These are phyloP conservation scores for Tetradesmus lagerheimii DNA, from an alignment of 139 green algal species.

Conservation along the genomic window DNA sequence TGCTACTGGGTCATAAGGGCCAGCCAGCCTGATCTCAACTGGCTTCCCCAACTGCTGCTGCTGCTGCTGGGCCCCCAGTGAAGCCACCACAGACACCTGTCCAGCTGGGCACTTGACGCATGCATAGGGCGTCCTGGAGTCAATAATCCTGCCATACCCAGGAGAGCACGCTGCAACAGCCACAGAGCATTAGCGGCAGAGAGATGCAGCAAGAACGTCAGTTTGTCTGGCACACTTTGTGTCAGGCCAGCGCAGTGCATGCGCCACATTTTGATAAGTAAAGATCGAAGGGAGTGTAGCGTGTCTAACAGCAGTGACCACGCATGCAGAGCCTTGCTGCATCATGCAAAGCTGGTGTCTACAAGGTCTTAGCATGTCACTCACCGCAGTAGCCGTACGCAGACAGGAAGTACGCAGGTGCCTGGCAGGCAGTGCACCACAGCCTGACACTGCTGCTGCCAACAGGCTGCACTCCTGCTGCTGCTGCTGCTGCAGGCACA, in stretches of 20 bases:
- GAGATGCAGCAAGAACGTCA: too few species aligned
- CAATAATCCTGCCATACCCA: constrained; percentile 15
- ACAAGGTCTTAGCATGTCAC: background rate
- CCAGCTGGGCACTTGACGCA: constrained; percentile 16
- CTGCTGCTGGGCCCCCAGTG: background rate
- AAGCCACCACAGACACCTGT: background rate
- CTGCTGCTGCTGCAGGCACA: constrained; percentile 11
- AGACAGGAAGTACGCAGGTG: constrained; percentile 19
- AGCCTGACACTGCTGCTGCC: background rate
- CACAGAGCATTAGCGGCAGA: background rate
- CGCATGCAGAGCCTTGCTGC: background rate
- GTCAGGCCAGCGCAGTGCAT: too few species aligned
- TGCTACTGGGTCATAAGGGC: background rate
- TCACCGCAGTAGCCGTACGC: constrained; percentile 29
- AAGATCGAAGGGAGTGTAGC: too few species aligned
- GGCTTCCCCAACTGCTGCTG: background rate
- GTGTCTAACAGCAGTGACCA: too few species aligned
- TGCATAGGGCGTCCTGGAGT: constrained; percentile 30
- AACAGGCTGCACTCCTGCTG: constrained; percentile 1
- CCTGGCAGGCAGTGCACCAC: constrained; percentile 42
- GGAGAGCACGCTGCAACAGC: constrained; percentile 12
- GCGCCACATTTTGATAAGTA: too few species aligned
- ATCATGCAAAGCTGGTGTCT: background rate
- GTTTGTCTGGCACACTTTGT: too few species aligned
- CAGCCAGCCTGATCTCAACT: background rate